Conservation (phyloP, 106 monocot species). For the Dendrobium chrysotoxum region DNA sequence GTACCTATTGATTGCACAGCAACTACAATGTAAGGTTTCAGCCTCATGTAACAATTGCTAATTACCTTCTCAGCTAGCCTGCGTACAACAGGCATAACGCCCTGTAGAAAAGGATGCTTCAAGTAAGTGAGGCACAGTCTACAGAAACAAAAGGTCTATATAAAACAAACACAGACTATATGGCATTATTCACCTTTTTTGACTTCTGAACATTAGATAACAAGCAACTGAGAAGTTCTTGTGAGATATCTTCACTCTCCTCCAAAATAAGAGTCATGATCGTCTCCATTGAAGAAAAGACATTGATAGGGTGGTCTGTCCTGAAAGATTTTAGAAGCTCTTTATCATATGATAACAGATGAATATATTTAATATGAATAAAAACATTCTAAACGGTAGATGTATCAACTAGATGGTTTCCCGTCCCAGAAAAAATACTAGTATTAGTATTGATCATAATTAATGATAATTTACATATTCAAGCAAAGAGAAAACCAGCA, state of each 20-base stretch:
- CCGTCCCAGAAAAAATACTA: background rate
- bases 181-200: constrained; percentile 32
- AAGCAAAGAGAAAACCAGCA: background rate
- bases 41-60: constrained; percentile 33
- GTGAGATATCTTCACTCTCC: constrained; percentile 79
- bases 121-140: background rate
- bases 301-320: constrained; percentile 34
- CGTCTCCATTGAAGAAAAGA: constrained; percentile 63
- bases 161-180: background rate
- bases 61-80: constrained; percentile 66
- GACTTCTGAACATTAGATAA: constrained; percentile 40
- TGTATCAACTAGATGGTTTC: background rate
- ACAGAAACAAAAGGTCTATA: background rate
- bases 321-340: constrained; percentile 27
- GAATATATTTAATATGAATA: background rate
- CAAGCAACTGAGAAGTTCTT: constrained; percentile 49
- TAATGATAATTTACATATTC: background rate
- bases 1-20: constrained; percentile 23
- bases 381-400: background rate
- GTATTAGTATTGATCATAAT: background rate
- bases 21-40: constrained; percentile 47
- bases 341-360: background rate
- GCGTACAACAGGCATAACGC: constrained; percentile 32
- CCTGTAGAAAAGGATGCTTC: constrained; percentile 28
- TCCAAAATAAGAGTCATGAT: constrained; percentile 83